Conservation (phyloP, 208 protist species). For the Acanthamoeba royreba region DNA sequence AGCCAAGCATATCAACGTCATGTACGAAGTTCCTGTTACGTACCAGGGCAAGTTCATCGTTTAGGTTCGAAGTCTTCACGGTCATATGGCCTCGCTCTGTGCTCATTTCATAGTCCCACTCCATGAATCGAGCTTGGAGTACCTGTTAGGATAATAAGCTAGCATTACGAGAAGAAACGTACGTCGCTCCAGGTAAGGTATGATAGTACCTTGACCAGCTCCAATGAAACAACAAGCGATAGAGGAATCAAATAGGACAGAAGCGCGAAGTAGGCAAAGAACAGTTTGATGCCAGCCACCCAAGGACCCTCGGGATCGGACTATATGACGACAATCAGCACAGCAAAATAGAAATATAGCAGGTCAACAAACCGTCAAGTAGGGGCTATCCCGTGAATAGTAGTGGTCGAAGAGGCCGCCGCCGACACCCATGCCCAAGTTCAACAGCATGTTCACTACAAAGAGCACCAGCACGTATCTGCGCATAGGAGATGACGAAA, state of each 20-base stretch:
- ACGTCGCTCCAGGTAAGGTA: neutral
- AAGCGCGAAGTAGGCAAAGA: constrained; percentile 66
- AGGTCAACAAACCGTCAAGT: neutral
- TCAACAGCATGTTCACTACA: neutral
- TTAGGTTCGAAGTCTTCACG: constrained; percentile 68
- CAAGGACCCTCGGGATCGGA: neutral
- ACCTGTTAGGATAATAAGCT: neutral
- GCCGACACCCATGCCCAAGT: neutral
- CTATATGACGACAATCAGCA: neutral
- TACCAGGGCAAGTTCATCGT: constrained; percentile 63
- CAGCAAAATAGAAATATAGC: neutral
- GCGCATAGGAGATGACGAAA: neutral
- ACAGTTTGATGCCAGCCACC: constrained; percentile 47
- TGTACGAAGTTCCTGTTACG: no score
- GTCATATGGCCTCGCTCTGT: neutral
- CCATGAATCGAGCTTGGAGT: constrained; percentile 62
- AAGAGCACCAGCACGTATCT: constrained; percentile 37
- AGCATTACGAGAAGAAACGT: no score
- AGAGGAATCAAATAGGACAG: constrained; percentile 69
- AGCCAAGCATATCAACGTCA: no score
- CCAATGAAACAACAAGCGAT: constrained; percentile 72
- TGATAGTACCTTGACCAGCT: constrained; percentile 59
- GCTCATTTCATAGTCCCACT: constrained; percentile 63
- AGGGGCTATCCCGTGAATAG: neutral
- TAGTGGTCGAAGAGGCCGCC: neutral